Conservation (phyloP, 2,329 filamentous ascomycete species). For the Stylonectria norvegica region DNA sequence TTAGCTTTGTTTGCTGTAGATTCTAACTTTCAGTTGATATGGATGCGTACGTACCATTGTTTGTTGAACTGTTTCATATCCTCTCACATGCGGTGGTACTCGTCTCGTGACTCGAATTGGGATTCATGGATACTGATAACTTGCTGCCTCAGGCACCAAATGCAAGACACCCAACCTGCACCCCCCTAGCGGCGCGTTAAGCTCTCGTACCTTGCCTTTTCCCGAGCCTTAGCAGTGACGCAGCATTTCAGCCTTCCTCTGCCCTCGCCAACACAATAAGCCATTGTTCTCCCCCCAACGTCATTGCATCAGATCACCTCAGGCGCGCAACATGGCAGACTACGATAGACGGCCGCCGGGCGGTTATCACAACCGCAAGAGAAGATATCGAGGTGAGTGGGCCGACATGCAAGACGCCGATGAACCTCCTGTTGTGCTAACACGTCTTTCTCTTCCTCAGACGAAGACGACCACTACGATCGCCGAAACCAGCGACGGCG, state of each 20-base stretch:
- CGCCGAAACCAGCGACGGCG: constrained; percentile 69
- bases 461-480: constrained; percentile 75
- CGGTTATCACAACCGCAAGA: constrained; percentile 65
- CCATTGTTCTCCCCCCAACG: constrained; percentile 12
- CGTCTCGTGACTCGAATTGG: too few relatives aligned
- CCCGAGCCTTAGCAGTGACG: constrained; percentile 23
- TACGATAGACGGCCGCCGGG: constrained; percentile 53
- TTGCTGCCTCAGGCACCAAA: constrained; percentile 21
- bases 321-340: constrained; percentile 46
- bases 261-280: constrained; percentile 3
- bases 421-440: constrained; percentile 21
- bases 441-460: constrained; percentile 21
- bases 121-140: too few relatives aligned
- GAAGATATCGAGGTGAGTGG: constrained; percentile 69
- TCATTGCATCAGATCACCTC: constrained; percentile 4
- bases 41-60: too few relatives aligned
- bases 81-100: too few relatives aligned
- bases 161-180: too few relatives aligned
- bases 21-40: too few relatives aligned
- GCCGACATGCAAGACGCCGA: neutral
- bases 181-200: constrained; percentile 6
- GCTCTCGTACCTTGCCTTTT: constrained; percentile 19
- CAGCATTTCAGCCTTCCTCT: constrained; percentile 16
- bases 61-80: too few relatives aligned
- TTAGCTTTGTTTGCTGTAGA: too few relatives aligned